Evolutionary conservation across 345 rosid species (phyloP).

Genomic region (Gynandropsis gynandra): DNA sequence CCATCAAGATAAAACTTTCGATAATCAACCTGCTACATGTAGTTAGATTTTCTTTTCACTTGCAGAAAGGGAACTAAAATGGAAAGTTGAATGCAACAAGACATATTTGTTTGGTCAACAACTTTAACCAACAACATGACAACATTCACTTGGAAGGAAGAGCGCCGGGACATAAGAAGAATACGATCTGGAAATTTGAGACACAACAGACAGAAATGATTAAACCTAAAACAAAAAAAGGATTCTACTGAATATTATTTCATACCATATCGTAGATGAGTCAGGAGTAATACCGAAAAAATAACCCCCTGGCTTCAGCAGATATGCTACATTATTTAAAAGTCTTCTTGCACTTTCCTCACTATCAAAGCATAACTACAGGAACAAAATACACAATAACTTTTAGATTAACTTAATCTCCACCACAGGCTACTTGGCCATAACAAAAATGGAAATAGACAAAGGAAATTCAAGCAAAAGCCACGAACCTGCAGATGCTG

Average conservation of each 20-base stretch:
- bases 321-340: conserved; percentile 63
- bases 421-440: not conserved
- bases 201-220: not conserved
- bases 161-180: not conserved
- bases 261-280: conserved; percentile 98
- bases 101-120: not conserved
- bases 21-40: no score
- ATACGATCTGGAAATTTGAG: conserved; percentile 2
- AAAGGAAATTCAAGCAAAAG: not conserved
- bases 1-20: no score
- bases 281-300: conserved; percentile 94
- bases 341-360: conserved; percentile 92
- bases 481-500: conserved; percentile 77
- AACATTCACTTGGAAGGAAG: not conserved
- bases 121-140: not conserved
- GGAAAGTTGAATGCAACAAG: not conserved
- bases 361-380: conserved; percentile 81
- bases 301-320: conserved; percentile 94
- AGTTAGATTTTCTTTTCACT: not conserved
- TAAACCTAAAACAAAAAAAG: conserved; percentile 7
- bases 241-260: conserved; percentile 16
- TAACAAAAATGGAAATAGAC: not conserved
- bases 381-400: conserved; percentile 6
- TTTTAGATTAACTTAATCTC: conserved; percentile 9
- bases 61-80: not conserved